Evolutionary conservation across 805 yeast species (phyloP).

Genomic region (Allodekkera sacchari): DNA sequence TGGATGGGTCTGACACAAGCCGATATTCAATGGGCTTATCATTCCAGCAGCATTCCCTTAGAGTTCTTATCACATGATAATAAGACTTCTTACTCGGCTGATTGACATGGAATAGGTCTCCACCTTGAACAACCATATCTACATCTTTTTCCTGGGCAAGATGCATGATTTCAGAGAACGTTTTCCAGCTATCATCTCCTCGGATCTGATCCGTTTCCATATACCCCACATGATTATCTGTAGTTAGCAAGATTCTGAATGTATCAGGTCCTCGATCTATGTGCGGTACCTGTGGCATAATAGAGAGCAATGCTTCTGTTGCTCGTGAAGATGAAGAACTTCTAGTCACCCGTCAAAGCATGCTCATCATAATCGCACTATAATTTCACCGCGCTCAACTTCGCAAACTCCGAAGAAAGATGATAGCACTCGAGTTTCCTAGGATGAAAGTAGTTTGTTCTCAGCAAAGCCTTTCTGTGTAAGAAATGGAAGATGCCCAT

Average conservation of each 20-base stretch:
- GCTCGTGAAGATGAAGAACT: too few relatives aligned
- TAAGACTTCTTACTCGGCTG: constrained; percentile 82
- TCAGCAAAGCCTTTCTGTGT: too few relatives aligned
- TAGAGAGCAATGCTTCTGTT: too few relatives aligned
- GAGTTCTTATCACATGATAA: constrained; percentile 68
- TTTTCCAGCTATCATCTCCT: constrained; percentile 82
- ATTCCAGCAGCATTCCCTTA: constrained; percentile 70
- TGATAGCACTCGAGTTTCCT: too few relatives aligned
- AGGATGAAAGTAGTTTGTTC: too few relatives aligned
- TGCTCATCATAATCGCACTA: too few relatives aligned
- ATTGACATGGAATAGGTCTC: constrained; percentile 87
- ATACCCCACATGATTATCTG: constrained; percentile 96
- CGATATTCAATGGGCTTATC: constrained; percentile 84
- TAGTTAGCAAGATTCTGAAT: constrained; percentile 70
- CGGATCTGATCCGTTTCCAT: constrained; percentile 83
- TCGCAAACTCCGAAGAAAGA: too few relatives aligned
- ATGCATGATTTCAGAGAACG: constrained; percentile 75
- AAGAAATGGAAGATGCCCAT: too few relatives aligned
- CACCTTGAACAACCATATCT: constrained; percentile 87
- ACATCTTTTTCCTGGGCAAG: constrained; percentile 65
- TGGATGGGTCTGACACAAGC: constrained; percentile 68
- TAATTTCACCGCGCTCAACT: too few relatives aligned
- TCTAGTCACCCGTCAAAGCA: too few relatives aligned
- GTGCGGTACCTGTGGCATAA: constrained; percentile 31
- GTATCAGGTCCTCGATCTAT: constrained; percentile 55